Evolutionary conservation across 305 asterid species (phyloP).

Genomic region (Fraxinus ornus): DNA sequence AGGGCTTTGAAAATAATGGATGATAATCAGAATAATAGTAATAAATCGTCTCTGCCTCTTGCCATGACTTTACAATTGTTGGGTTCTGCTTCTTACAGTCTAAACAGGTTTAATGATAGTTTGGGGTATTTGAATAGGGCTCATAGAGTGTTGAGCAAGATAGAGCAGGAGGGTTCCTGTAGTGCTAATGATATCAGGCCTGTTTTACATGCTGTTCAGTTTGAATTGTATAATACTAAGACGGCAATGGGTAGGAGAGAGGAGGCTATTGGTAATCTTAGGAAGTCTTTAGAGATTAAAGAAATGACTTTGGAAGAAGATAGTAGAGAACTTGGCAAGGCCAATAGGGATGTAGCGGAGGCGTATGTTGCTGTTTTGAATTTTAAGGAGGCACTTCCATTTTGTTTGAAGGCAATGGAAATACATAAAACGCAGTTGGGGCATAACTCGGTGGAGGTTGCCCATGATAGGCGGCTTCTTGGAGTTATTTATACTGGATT

Average conservation of each 20-base stretch:
- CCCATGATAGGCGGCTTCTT: constrained; percentile 76
- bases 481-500: constrained; percentile 89
- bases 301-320: constrained; percentile 62
- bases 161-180: constrained; percentile 48
- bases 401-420: constrained; percentile 77
- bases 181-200: constrained; percentile 54
- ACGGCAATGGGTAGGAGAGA: constrained; percentile 91
- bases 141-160: constrained; percentile 55
- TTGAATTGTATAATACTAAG: constrained; percentile 71
- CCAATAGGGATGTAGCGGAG: constrained; percentile 82
- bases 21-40: constrained; percentile 34
- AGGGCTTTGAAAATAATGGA: constrained; percentile 70
- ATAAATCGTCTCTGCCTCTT: constrained; percentile 59
- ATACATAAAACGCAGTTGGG: constrained; percentile 66
- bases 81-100: constrained; percentile 68
- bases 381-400: constrained; percentile 70
- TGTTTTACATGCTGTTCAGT: constrained; percentile 70
- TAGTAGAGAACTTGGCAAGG: constrained; percentile 79
- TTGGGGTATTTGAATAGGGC: constrained; percentile 83
- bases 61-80: constrained; percentile 86
- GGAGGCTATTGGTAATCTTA: constrained; percentile 77
- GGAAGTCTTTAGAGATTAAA: constrained; percentile 71
- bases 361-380: constrained; percentile 72
- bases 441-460: constrained; percentile 80
- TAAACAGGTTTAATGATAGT: constrained; percentile 77